Evolutionary conservation across 768 basidiomycete genomes (phyloP), one percentile per base, ranked within the genome.

Genomic region (Cantharellus anzutake): DNA sequence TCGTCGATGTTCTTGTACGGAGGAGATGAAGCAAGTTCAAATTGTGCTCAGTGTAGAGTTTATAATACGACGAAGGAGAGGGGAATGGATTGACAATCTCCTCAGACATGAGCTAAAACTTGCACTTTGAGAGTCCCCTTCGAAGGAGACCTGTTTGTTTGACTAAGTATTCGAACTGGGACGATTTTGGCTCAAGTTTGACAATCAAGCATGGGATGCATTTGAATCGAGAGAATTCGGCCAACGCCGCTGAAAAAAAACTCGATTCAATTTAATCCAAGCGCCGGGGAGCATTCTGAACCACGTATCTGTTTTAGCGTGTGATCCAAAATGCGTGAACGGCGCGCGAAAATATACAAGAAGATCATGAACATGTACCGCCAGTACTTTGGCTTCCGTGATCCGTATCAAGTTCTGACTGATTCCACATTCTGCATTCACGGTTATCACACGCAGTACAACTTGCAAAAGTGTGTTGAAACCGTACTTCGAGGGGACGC

Each of bases 321-420:
- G 20, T 29, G 20, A 29, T 29, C 29, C 60, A 61, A 16, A 37
- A 99, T 99, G 96, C 77, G 92, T 59, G 90, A 96, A 73, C 96
- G 89, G 72, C 78, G 96, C 68, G 90, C 92, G 37, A 99, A 99
- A 71, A 80, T 83, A 0, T 97, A 97, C 72, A 80, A 84, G 64
- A 91, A 91, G 68, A 84, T 94, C 58, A 98, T 99, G 93, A 77
- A 81, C 14, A 73, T 93, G 56, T 97, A 97, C 69, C 79, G 77
- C 62, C 78, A 84, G 69, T 77, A 83, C 2, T 97, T 97, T 70
- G 86, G 86, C 3, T 98, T 97, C 70, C 75, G 91, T 51, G 82
- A 91, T 66, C 94, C 96, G 0, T 98, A 91, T 69, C 96, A 98
- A 74, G 78, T 94, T 4, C 77, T 98, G 35, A 90, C 92, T 62